These are phyloP conservation scores for Daedalea quercina DNA, from an alignment of 768 basidiomycete genomes.

Conservation along the genomic window DNA sequence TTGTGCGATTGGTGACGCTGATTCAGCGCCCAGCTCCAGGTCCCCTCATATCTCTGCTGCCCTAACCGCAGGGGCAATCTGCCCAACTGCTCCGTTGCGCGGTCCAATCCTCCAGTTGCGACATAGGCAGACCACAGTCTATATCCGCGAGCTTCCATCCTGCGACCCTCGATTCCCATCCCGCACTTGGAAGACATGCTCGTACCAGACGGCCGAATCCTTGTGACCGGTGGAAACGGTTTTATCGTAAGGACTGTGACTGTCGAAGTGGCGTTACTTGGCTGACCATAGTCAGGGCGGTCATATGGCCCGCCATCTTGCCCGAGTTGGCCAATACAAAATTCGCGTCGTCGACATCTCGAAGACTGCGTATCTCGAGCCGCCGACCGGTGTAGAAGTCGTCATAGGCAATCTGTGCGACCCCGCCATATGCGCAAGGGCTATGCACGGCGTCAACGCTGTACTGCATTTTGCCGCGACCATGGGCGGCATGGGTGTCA, in stretches of 20 bases:
- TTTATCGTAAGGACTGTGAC: constrained; percentile 9
- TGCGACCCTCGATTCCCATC: background rate
- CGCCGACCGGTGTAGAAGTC: constrained; percentile 23
- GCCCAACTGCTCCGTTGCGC: background rate
- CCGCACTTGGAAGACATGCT: background rate
- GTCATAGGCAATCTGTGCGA: constrained; percentile 43
- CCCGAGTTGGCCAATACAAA: constrained; percentile 16
- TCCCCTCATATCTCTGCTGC: too few relatives aligned
- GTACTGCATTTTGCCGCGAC: constrained; percentile 55
- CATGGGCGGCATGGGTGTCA: constrained; percentile 63
- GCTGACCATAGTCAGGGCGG: constrained; percentile 36
- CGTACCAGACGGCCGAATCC: background rate
- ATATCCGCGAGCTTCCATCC: too few relatives aligned
- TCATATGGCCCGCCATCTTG: constrained; percentile 38
- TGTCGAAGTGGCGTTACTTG: background rate
- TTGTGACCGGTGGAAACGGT: constrained; percentile 16
- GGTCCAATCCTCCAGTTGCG: background rate
- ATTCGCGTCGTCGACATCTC: constrained; percentile 41
- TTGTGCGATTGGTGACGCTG: too few relatives aligned
- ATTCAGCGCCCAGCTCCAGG: too few relatives aligned
- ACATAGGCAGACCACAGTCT: too few relatives aligned
- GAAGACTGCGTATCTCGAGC: constrained; percentile 12
- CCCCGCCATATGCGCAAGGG: constrained; percentile 28
- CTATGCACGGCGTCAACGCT: constrained; percentile 32
- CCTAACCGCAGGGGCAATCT: too few relatives aligned